Evolutionary conservation across 352 stramenopile genomes (phyloP), one percentile per base, ranked within the genome.

Genomic region (Aphanomyces cochlioides): DNA sequence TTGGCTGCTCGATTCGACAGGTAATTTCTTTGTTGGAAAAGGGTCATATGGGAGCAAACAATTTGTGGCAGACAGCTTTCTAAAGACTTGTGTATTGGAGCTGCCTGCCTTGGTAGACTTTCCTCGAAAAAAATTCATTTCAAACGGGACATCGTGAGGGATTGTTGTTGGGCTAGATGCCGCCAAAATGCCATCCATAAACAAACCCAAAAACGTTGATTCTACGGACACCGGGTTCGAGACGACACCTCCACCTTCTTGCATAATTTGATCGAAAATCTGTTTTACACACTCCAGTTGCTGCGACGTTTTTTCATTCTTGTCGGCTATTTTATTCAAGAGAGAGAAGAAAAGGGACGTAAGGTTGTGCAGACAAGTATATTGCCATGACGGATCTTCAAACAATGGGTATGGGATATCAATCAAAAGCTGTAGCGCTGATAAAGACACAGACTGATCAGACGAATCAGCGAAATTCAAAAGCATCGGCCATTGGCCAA

Each of bases 311-410:
- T 73, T 38, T 21, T 67, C 59, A 17, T 73, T 65, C 34, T 89
- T 79, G 10, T 47, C 7, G 79, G 70, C 39, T 82, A 78, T 65
- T 87, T 88, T 17, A 0, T 72, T 73, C 17, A 94, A 54, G 3
- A 81, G 50, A n/a, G 76, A 77, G 63, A 90, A 90, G 69, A 84
- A 94, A 2, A 81, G 75, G 1, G 45, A 59, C 4, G 74, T 78
- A 17, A 92, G 69, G 45, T 90, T 90, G 21, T 78, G 77, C 17
- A 93, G 43, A 47, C 82, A 91, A 7, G 78, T 81, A 59, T 90
- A 91, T 54, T 93, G 87, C 83, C 87, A 91, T 8, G 73, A 50
- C 0, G 87, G 83, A 61, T 93, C 79, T 66, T 95, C 85, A 0
- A 95, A 75, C 39, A 80, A 83, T 47, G 78, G 67, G 61, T 92